These are phyloP conservation scores for Schizothecium vesticola DNA, from an alignment of 495 filamentous ascomycete species.

Conservation along the genomic window DNA sequence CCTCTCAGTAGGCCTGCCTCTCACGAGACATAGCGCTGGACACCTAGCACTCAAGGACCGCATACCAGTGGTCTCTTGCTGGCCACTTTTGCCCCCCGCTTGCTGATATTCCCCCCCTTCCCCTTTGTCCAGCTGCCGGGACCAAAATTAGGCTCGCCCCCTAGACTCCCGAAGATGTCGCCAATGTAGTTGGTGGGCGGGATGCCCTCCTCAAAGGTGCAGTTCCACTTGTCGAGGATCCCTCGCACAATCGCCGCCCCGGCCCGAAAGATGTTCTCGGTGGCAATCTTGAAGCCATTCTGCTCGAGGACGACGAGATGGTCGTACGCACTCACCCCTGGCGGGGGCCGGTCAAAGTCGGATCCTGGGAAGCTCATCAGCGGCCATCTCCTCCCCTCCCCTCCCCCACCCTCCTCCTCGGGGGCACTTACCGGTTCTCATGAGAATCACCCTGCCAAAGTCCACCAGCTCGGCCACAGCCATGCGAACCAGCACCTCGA, in stretches of 20 bases:
- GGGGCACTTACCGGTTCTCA: slow-evolving; percentile 50
- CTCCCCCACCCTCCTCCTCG: not conserved
- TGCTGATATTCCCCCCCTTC: slow-evolving; percentile 9
- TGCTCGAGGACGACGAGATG: slow-evolving; percentile 56
- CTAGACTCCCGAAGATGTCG: slow-evolving; percentile 64
- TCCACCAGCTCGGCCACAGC: slow-evolving; percentile 52
- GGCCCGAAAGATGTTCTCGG: slow-evolving; percentile 62
- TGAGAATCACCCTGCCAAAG: slow-evolving; percentile 63
- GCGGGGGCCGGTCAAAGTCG: slow-evolving; percentile 66
- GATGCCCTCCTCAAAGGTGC: slow-evolving; percentile 53
- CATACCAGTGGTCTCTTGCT: not conserved
- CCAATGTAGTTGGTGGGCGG: slow-evolving; percentile 65
- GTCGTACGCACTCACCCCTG: slow-evolving; percentile 45
- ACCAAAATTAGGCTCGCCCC: slow-evolving; percentile 63
- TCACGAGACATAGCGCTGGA: too few species aligned
- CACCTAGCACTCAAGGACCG: not conserved
- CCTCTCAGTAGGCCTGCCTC: too few species aligned
- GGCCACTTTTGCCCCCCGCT: not conserved
- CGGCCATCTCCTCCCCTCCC: not conserved
- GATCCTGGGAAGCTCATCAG: slow-evolving; percentile 36
- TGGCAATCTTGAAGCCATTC: slow-evolving; percentile 53
- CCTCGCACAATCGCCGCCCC: slow-evolving; percentile 63
- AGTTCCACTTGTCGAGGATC: slow-evolving; percentile 56
- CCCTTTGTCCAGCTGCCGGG: slow-evolving; percentile 40
- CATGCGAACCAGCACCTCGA: slow-evolving; percentile 62